These are phyloP conservation scores for Alternaria brassicicola DNA, from an alignment of 2,329 filamentous ascomycete genomes.

Conservation along the genomic window DNA sequence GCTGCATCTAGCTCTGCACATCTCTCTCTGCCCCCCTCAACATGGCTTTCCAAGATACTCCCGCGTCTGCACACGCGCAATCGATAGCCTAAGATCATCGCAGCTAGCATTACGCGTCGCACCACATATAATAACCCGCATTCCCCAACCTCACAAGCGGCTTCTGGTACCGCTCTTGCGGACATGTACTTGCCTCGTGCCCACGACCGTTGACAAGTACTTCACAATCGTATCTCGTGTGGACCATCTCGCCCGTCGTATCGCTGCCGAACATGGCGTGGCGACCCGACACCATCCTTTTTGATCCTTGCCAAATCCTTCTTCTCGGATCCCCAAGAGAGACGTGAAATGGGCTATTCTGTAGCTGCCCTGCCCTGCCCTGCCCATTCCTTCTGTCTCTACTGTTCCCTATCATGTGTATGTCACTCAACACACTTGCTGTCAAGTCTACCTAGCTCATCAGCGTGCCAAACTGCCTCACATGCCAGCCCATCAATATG, in stretches of 20 bases:
- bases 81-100: slow-evolving; percentile 7
- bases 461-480: not conserved
- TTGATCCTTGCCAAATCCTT: slow-evolving; percentile 16
- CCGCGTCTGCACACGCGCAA: slow-evolving; percentile 6
- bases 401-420: not conserved
- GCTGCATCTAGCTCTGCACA: slow-evolving; percentile 4
- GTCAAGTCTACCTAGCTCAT: too few relatives aligned
- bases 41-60: not conserved
- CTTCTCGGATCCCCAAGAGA: slow-evolving; percentile 3
- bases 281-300: slow-evolving; percentile 15
- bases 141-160: slow-evolving; percentile 1
- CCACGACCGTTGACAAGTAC: slow-evolving; percentile 3
- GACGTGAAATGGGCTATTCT: not conserved
- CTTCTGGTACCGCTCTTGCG: not conserved
- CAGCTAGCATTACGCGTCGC: slow-evolving; percentile 35
- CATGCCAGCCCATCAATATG: not conserved
- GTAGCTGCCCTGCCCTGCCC: too few relatives aligned
- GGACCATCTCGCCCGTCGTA: slow-evolving; percentile 9
- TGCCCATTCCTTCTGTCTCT: not conserved
- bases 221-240: slow-evolving; percentile 8
- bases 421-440: too few relatives aligned
- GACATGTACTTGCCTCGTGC: not conserved
- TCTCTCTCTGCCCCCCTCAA: slow-evolving; percentile 2
- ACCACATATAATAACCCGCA: slow-evolving; percentile 36
- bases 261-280: slow-evolving; percentile 19